Evolutionary conservation across 169 alveolate genomes (phyloP).

Genomic region (Eimeria praecox): DNA sequence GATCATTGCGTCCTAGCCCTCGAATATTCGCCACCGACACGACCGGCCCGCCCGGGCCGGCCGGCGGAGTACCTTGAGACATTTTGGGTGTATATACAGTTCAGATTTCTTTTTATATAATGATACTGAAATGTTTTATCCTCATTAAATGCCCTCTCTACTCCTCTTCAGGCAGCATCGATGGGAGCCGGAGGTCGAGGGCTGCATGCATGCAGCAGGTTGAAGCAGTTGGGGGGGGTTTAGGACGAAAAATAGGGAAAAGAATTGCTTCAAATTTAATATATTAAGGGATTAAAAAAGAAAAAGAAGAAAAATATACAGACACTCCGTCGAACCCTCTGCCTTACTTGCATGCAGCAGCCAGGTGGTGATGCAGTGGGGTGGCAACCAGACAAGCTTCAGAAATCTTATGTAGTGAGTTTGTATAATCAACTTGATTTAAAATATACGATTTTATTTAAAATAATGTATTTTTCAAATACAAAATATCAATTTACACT

Average conservation of each 20-base stretch:
- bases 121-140: background rate
- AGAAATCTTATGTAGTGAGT: background rate
- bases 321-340: background rate
- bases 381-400: background rate
- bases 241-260: background rate
- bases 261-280: background rate
- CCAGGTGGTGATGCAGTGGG: constrained; percentile 15
- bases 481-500: too few species aligned
- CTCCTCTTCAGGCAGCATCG: background rate
- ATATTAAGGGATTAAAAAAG: background rate
- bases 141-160: background rate
- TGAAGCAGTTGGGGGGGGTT: background rate
- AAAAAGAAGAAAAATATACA: background rate
- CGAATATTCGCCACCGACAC: constrained; percentile 79
- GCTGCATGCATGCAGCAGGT: background rate
- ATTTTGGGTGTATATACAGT: background rate
- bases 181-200: background rate
- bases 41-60: constrained; percentile 74
- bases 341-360: background rate
- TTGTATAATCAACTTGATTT: too few species aligned
- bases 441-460: too few species aligned
- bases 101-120: background rate
- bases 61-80: constrained; percentile 60
- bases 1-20: constrained; percentile 81
- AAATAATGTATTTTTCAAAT: too few species aligned